Conservation (phyloP, 345 rosid species). For the Pseudoturritis turrita region DNA sequence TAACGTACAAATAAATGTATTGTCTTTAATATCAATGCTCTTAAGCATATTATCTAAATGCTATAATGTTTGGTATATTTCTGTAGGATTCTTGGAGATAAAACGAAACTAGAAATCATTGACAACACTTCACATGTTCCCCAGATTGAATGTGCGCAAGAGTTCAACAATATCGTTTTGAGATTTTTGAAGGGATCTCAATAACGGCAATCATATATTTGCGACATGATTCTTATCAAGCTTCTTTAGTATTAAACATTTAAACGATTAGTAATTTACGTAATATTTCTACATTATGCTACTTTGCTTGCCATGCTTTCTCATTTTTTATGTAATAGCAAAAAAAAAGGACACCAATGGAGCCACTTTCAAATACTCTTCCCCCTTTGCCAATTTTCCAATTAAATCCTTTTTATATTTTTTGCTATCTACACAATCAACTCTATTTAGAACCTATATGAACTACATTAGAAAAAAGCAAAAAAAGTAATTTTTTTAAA, state of each 20-base stretch:
- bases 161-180: slow-evolving; percentile 51
- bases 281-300: not conserved
- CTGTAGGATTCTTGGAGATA: slow-evolving; percentile 68
- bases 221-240: slow-evolving; percentile 1
- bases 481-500: too few relatives aligned
- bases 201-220: not conserved
- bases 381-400: too few relatives aligned
- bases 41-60: not conserved
- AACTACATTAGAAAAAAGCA: too few relatives aligned
- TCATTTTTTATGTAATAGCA: not conserved
- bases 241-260: not conserved
- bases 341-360: too few relatives aligned
- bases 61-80: not conserved
- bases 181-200: slow-evolving; percentile 39
- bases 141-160: slow-evolving; percentile 52
- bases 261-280: not conserved
- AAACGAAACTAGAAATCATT: slow-evolving; percentile 56
- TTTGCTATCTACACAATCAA: too few relatives aligned
- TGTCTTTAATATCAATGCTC: not conserved
- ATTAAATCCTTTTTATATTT: too few relatives aligned
- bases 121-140: slow-evolving; percentile 71
- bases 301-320: not conserved
- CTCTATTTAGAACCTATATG: too few relatives aligned
- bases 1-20: not conserved
- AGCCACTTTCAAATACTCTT: too few relatives aligned